Percentiles rank a stretch among this genome's conserved stretches.
Conservation (phyloP, 371 early-diverging fungal genomes). For the Actinomortierella ambigua region DNA sequence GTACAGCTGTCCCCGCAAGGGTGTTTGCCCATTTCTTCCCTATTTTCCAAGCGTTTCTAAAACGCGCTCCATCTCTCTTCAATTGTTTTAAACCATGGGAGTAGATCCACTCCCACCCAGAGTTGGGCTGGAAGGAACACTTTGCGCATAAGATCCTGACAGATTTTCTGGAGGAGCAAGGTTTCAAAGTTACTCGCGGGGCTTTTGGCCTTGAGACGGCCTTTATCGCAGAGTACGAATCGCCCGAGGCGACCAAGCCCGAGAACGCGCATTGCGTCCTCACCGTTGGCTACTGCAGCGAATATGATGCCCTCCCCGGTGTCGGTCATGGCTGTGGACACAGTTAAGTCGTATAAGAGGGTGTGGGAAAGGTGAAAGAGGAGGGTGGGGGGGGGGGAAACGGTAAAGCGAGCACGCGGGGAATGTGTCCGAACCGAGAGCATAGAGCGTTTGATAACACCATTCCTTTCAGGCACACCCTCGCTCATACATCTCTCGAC, state of each 20-base stretch:
- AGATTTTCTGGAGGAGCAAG: slow-evolving; percentile 58
- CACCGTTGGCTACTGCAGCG: slow-evolving; percentile 54
- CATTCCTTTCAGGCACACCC: too few species aligned
- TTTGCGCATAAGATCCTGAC: slow-evolving; percentile 56
- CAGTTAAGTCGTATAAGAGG: too few species aligned
- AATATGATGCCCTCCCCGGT: slow-evolving; percentile 74
- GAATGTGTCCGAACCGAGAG: too few species aligned
- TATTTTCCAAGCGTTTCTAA: too few species aligned
- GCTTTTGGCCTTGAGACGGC: slow-evolving; percentile 66
- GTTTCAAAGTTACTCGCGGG: slow-evolving; percentile 57
- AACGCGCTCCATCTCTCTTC: background rate
- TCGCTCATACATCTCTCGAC: too few species aligned
- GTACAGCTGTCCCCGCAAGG: too few species aligned
- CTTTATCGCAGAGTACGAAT: slow-evolving; percentile 61
- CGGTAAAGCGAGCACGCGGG: too few species aligned
- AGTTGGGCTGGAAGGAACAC: slow-evolving; percentile 61
- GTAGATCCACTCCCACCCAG: slow-evolving; percentile 71
- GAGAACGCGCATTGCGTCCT: slow-evolving; percentile 41
- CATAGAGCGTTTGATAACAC: too few species aligned
- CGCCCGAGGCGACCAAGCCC: background rate
- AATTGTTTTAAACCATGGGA: too few species aligned
- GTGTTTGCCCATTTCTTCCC: too few species aligned
- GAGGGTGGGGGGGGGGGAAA: too few species aligned
- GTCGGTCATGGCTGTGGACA: slow-evolving; percentile 57
- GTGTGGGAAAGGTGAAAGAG: too few species aligned